Evolutionary conservation across 768 basidiomycete genomes (phyloP).

Genomic region (Leccinum ochraceum): DNA sequence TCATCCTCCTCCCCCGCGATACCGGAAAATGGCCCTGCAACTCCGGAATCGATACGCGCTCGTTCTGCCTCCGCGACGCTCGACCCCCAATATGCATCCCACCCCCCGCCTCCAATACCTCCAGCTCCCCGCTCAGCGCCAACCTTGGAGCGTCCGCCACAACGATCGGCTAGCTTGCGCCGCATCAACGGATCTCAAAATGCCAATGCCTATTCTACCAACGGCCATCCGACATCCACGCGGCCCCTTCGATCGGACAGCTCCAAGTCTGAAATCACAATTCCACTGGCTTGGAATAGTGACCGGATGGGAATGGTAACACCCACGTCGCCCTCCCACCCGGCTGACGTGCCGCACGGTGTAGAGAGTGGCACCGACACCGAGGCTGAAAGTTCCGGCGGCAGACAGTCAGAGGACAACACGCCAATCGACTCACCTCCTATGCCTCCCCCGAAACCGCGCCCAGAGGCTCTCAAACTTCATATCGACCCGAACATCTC

Average conservation of each 20-base stretch:
- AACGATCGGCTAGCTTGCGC: slow-evolving; percentile 34
- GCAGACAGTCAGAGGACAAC: slow-evolving; percentile 29
- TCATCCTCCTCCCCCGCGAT: slow-evolving; percentile 42
- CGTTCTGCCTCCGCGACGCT: slow-evolving; percentile 35
- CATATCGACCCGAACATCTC: slow-evolving; percentile 20
- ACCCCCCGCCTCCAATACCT: slow-evolving; percentile 20
- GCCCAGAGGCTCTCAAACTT: slow-evolving; percentile 33
- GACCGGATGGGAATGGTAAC: slow-evolving; percentile 23
- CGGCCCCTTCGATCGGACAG: slow-evolving; percentile 20
- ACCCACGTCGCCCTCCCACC: slow-evolving; percentile 62
- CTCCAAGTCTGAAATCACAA: slow-evolving; percentile 20
- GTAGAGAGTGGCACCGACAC: slow-evolving; percentile 78
- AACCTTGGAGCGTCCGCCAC: slow-evolving; percentile 37
- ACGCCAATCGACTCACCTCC: slow-evolving; percentile 38
- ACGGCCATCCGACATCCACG: slow-evolving; percentile 10
- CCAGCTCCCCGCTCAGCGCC: slow-evolving; percentile 27
- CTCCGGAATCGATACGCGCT: slow-evolving; percentile 43
- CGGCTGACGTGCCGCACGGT: slow-evolving; percentile 68
- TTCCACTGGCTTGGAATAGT: slow-evolving; percentile 21
- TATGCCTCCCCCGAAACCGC: slow-evolving; percentile 45
- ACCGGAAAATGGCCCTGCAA: slow-evolving; percentile 34
- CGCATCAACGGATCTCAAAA: slow-evolving; percentile 14
- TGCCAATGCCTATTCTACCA: slow-evolving; percentile 1
- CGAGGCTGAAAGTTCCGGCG: slow-evolving; percentile 55
- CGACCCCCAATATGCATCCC: slow-evolving; percentile 17